Conservation (phyloP, 495 filamentous ascomycete species). For the Aspergillus avenaceus region DNA sequence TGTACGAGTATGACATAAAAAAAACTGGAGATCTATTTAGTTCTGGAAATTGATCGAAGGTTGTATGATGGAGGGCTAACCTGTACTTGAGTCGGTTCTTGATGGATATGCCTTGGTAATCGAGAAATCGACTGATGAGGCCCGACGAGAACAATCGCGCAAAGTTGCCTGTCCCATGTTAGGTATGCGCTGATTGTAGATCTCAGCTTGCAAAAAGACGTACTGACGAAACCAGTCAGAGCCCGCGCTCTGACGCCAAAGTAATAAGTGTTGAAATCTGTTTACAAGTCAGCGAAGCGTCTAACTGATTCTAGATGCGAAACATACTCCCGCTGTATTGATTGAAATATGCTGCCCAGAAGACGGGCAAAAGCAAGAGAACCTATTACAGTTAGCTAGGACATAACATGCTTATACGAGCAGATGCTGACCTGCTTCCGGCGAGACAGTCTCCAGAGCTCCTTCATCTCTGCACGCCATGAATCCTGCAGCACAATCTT, state of each 20-base stretch:
- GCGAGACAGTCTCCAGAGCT: constrained; percentile 25
- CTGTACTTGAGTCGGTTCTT: constrained; percentile 38
- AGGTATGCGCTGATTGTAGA: too few species aligned
- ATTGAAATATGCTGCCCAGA: constrained; percentile 40
- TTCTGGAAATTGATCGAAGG: not conserved
- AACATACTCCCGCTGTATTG: constrained; percentile 28
- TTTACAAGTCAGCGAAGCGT: not conserved
- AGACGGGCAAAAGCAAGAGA: constrained; percentile 29
- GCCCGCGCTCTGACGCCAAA: constrained; percentile 36
- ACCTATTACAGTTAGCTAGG: constrained; percentile 11
- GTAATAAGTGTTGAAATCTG: constrained; percentile 35
- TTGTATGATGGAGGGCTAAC: not conserved
- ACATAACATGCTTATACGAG: not conserved
- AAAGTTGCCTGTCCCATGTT: constrained; percentile 21
- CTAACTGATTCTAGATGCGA: not conserved
- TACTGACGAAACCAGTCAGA: constrained; percentile 33
- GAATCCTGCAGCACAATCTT: constrained; percentile 39
- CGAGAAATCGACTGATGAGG: constrained; percentile 38
- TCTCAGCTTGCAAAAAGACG: too few species aligned
- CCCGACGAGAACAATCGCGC: constrained; percentile 29
- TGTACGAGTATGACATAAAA: constrained; percentile 41
- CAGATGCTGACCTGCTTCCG: constrained; percentile 20
- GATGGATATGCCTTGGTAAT: constrained; percentile 32
- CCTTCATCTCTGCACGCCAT: constrained; percentile 29
- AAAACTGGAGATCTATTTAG: constrained; percentile 21